Percentiles rank a stretch among this genome's conserved stretches.
These are phyloP conservation scores for Apiotrichum brassicae DNA, from an alignment of 1,284 basidiomycete genomes.

Conservation along the genomic window DNA sequence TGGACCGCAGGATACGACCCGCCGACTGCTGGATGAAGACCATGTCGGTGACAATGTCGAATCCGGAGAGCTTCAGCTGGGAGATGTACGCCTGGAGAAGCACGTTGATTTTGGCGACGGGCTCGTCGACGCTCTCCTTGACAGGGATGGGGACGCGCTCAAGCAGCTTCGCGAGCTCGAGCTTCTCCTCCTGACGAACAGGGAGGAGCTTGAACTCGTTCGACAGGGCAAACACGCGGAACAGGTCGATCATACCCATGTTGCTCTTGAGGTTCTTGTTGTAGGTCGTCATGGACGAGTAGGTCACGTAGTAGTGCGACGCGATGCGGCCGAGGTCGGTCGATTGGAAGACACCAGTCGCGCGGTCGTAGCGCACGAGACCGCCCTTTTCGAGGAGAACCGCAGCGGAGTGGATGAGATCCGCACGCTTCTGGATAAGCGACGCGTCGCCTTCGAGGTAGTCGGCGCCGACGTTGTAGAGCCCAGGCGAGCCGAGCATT, in stretches of 20 bases:
- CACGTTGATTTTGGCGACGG: slow-evolving; percentile 95
- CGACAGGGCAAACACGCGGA: slow-evolving; percentile 91
- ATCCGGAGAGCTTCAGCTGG: slow-evolving; percentile 88
- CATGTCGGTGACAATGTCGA: slow-evolving; percentile 97
- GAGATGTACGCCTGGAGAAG: slow-evolving; percentile 93
- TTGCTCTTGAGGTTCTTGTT: slow-evolving; percentile 87
- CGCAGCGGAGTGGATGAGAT: slow-evolving; percentile 91
- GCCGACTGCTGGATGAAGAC: slow-evolving; percentile 91
- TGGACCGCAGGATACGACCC: slow-evolving; percentile 87
- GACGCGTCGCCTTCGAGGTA: slow-evolving; percentile 74
- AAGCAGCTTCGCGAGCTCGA: slow-evolving; percentile 85
- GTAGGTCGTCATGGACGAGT: slow-evolving; percentile 94
- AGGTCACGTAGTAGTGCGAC: slow-evolving; percentile 93
- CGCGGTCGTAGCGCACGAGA: slow-evolving; percentile 87
- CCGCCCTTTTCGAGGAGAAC: slow-evolving; percentile 90
- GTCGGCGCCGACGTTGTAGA: slow-evolving; percentile 86
- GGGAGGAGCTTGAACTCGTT: slow-evolving; percentile 97
- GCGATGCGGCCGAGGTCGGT: slow-evolving; percentile 92
- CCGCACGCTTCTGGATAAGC: slow-evolving; percentile 86
- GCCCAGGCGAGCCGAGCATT: slow-evolving; percentile 81
- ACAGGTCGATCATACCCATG: slow-evolving; percentile 84
- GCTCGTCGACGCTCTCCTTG: slow-evolving; percentile 94
- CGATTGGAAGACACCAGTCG: slow-evolving; percentile 79
- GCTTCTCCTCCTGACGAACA: slow-evolving; percentile 73
- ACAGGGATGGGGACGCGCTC: slow-evolving; percentile 96